phyloP scores from a whole-genome alignment of 2,329 filamentous ascomycete genomes.

The Fusarium keratoplasticum region DNA sequence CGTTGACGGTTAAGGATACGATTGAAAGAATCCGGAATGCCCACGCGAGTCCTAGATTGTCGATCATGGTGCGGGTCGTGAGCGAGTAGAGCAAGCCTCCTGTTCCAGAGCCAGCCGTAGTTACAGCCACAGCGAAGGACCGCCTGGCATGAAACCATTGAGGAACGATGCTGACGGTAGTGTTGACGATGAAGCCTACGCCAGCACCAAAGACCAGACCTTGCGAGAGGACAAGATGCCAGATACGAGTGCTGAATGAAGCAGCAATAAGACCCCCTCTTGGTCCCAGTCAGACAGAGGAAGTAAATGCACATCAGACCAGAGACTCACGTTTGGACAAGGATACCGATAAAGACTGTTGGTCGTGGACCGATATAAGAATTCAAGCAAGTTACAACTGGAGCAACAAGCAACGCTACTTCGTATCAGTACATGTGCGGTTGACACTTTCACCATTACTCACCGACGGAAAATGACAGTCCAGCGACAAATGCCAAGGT shows the following conservation, averaged over 20 bases:
- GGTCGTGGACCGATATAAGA: not conserved
- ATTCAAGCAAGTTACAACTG: not conserved
- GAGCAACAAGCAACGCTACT: not conserved
- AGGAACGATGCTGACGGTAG: not conserved
- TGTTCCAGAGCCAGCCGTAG: not conserved
- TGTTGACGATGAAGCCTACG: not conserved
- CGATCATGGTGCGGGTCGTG: not conserved
- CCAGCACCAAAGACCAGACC: not conserved
- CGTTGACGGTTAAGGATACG: not conserved
- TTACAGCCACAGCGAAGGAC: not conserved
- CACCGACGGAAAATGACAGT: not conserved
- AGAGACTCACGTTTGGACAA: not conserved
- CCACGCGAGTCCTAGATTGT: not conserved
- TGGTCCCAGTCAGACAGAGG: not conserved
- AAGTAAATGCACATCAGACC: not conserved
- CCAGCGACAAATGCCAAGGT: not conserved
- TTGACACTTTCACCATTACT: not conserved
- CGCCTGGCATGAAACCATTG: not conserved
- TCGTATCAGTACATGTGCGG: not conserved
- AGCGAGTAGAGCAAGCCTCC: not conserved
- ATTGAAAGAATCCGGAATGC: not conserved
- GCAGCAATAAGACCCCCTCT: not conserved
- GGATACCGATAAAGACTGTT: not conserved
- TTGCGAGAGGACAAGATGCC: not conserved
- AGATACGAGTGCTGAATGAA: not conserved